Percentiles rank a stretch among this genome's conserved stretches.
These are phyloP conservation scores for Phoma herbarum DNA, from an alignment of 2,329 filamentous ascomycete species.

Conservation along the genomic window DNA sequence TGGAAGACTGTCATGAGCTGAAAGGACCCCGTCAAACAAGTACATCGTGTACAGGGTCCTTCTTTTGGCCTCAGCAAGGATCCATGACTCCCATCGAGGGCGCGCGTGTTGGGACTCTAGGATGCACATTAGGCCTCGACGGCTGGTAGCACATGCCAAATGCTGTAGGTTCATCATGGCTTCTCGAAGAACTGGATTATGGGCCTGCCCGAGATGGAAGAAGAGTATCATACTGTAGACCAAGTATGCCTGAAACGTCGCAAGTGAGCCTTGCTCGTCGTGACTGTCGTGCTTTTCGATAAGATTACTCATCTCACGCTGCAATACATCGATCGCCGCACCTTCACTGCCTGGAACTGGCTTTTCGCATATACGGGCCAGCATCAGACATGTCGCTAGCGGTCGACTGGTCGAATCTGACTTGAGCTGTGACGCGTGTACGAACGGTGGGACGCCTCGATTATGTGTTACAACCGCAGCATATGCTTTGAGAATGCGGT, in stretches of 20 bases:
- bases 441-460: not conserved
- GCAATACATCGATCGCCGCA: not conserved
- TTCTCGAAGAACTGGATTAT: not conserved
- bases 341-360: not conserved
- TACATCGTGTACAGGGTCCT: not conserved
- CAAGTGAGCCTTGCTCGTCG: not conserved
- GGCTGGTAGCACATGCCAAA: not conserved
- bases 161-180: not conserved
- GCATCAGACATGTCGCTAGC: not conserved
- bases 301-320: not conserved
- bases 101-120: not conserved
- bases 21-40: not conserved
- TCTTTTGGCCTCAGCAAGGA: not conserved
- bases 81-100: not conserved
- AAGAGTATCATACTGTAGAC: not conserved
- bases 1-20: not conserved
- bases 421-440: not conserved
- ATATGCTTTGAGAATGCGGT: not conserved
- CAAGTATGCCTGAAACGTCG: not conserved
- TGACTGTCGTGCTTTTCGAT: not conserved
- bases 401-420: not conserved
- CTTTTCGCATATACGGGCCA: not conserved
- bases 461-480: not conserved
- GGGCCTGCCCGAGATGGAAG: not conserved
- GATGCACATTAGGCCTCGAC: not conserved